A percentile compares a stretch with the other conserved stretches of the same genome.
Evolutionary conservation across 202 grass and related monocot species (phyloP).

Genomic region (Musa balbisiana): DNA sequence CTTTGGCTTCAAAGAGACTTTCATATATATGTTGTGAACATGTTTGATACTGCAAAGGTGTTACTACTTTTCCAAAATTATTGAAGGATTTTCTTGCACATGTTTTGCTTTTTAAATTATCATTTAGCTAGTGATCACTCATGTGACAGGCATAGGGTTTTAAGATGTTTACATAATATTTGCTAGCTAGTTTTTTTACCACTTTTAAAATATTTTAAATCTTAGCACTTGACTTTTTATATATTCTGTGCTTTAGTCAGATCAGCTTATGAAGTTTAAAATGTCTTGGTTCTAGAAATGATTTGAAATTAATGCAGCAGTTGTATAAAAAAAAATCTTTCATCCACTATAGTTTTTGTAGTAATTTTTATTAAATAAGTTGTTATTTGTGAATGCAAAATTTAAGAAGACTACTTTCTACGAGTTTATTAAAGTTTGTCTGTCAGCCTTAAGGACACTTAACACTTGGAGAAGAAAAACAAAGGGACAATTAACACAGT

Average conservation of each 20-base stretch:
- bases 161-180: too few relatives aligned
- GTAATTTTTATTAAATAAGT: too few relatives aligned
- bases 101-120: neutral
- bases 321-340: too few relatives aligned
- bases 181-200: too few relatives aligned
- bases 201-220: too few relatives aligned
- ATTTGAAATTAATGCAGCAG: neutral
- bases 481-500: too few relatives aligned
- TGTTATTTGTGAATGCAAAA: too few relatives aligned
- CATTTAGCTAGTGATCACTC: neutral
- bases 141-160: neutral
- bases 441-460: too few relatives aligned
- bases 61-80: slow-evolving; percentile 1
- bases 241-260: neutral
- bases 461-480: too few relatives aligned
- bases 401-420: too few relatives aligned
- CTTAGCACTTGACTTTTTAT: neutral
- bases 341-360: too few relatives aligned
- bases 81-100: neutral
- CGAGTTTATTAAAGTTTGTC: too few relatives aligned
- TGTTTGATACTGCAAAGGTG: slow-evolving; percentile 98
- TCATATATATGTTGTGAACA: slow-evolving; percentile 94
- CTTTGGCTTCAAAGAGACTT: slow-evolving; percentile 98
- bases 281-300: neutral
- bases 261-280: neutral